Percentiles rank a stretch among this genome's conserved stretches.
phyloP scores from a whole-genome alignment of 2,329 filamentous ascomycete genomes.

The Cladophialophora bantiana region DNA sequence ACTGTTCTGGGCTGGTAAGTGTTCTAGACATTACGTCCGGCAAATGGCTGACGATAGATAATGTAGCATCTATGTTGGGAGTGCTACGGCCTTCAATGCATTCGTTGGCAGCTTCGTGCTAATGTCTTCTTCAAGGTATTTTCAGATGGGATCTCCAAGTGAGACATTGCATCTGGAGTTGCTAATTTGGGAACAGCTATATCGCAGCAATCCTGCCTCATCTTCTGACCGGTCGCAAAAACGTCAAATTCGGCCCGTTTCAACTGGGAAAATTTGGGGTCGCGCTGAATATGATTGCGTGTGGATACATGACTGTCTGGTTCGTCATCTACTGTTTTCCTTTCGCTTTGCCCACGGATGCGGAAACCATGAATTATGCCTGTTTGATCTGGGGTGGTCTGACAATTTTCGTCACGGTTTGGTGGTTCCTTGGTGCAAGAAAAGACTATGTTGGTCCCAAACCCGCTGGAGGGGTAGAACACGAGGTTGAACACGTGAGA shows the following conservation, averaged over 20 bases:
- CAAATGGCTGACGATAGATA: conserved; percentile 55
- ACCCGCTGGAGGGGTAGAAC: conserved; percentile 25
- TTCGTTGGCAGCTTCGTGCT: conserved; percentile 66
- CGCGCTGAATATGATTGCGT: conserved; percentile 58
- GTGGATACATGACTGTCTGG: conserved; percentile 63
- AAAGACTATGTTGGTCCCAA: conserved; percentile 28
- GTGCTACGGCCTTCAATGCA: conserved; percentile 59
- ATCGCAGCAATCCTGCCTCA: conserved; percentile 61
- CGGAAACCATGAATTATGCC: conserved; percentile 62
- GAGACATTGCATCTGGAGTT: not conserved
- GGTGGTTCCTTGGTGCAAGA: conserved; percentile 46
- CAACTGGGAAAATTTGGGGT: conserved; percentile 60
- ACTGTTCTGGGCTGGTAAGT: conserved; percentile 58
- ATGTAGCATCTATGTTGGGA: conserved; percentile 53
- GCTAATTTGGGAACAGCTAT: conserved; percentile 46
- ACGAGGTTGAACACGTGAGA: conserved; percentile 26
- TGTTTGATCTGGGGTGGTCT: conserved; percentile 61
- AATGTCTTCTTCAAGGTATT: conserved; percentile 58
- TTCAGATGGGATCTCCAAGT: not conserved
- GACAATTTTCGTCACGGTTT: conserved; percentile 57
- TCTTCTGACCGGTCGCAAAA: conserved; percentile 58
- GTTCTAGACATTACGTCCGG: conserved; percentile 47
- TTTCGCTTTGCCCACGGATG: conserved; percentile 54
- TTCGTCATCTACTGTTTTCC: conserved; percentile 68
- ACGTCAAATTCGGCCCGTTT: conserved; percentile 62